Conservation (phyloP, 495 filamentous ascomycete genomes). For the Barbatosphaeria neglecta region DNA sequence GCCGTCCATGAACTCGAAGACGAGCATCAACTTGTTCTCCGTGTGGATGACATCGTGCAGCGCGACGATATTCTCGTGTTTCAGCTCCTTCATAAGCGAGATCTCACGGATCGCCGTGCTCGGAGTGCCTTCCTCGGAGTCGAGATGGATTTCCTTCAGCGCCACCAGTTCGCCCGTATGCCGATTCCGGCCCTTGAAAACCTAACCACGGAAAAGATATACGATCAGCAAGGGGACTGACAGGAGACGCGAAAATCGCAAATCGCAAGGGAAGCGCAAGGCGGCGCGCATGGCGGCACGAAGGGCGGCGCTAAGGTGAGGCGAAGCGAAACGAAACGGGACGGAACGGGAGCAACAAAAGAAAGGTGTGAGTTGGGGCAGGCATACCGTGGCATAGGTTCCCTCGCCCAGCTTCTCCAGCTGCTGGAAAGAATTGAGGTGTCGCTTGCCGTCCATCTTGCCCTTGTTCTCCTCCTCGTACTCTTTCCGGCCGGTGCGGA, state of each 20-base stretch:
- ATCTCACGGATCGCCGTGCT: conserved; percentile 99
- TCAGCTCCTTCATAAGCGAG: conserved; percentile 97
- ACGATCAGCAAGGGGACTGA: too few relatives aligned
- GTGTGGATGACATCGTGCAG: conserved; percentile 99
- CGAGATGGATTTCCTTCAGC: conserved; percentile 97
- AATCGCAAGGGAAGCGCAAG: too few relatives aligned
- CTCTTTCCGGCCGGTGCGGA: neutral
- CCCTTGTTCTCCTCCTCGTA: conserved; percentile 5
- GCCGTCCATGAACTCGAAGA: conserved; percentile 97
- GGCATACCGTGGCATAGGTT: conserved; percentile 90
- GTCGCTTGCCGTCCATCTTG: conserved; percentile 74
- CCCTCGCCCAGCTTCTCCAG: conserved; percentile 98
- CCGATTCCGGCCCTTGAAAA: conserved; percentile 96
- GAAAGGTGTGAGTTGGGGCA: neutral
- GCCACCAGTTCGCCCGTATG: conserved; percentile 93
- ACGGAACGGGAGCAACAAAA: neutral
- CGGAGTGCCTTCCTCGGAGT: conserved; percentile 95
- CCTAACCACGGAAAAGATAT: too few relatives aligned
- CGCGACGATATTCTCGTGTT: conserved; percentile 94
- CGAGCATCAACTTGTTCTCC: conserved; percentile 98
- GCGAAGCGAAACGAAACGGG: too few relatives aligned
- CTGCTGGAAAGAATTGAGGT: conserved; percentile 95
- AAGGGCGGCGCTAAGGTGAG: too few relatives aligned
- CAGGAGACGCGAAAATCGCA: neutral
- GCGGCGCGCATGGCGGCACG: too few relatives aligned